These are phyloP conservation scores for Helianthus annuus DNA, from an alignment of 129 eudicot species.

Conservation along the genomic window HanXRQr2.0-SUNRISE NC_035448.2:162938873-162939372, in stretches of 20 bases:
- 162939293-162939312: conserved; percentile 46
- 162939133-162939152: conserved; percentile 39
- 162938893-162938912: conserved; percentile 57
- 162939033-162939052: conserved; percentile 42
- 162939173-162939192: conserved; percentile 48
- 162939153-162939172: conserved; percentile 43
- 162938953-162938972: conserved; percentile 69
- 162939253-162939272: conserved; percentile 51
- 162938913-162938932: conserved; percentile 40
- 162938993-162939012: conserved; percentile 54
- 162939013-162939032: conserved; percentile 51
- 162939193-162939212: conserved; percentile 63
- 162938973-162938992: conserved; percentile 47
- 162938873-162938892: conserved; percentile 63
- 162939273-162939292: conserved; percentile 45
- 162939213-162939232: conserved; percentile 52
- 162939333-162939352: conserved; percentile 43
- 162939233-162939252: conserved; percentile 49
- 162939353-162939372: conserved; percentile 25
- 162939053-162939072: conserved; percentile 37
- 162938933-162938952: conserved; percentile 54
- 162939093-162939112: conserved; percentile 55
- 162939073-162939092: conserved; percentile 45
- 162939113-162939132: conserved; percentile 58
- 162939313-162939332: conserved; percentile 36